These are phyloP conservation scores for Penicillium samsonianum DNA, from an alignment of 495 filamentous ascomycete genomes.

Conservation along the genomic window DNA sequence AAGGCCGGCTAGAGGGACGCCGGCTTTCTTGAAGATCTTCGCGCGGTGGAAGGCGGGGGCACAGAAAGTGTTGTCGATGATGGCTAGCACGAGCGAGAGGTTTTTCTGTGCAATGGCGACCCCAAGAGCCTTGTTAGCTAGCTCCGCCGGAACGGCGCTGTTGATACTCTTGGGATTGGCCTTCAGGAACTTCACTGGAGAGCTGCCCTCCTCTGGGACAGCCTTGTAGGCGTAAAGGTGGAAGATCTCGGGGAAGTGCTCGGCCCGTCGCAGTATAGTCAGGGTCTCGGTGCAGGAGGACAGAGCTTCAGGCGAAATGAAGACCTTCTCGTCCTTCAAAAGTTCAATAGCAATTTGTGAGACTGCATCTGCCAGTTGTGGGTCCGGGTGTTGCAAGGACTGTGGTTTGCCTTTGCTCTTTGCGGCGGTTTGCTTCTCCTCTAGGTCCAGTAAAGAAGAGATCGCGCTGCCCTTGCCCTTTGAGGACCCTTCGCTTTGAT, in stretches of 20 bases:
- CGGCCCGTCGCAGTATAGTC: slow-evolving; percentile 64
- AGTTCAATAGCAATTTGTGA: slow-evolving; percentile 61
- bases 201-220: slow-evolving; percentile 60
- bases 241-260: slow-evolving; percentile 77
- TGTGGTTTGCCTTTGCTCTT: slow-evolving; percentile 21
- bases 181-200: slow-evolving; percentile 57
- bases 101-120: slow-evolving; percentile 76
- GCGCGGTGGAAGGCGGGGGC: slow-evolving; percentile 68
- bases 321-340: slow-evolving; percentile 72
- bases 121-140: slow-evolving; percentile 70
- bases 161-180: slow-evolving; percentile 67
- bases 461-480: slow-evolving; percentile 41
- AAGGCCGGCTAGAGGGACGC: slow-evolving; percentile 52
- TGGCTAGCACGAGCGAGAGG: slow-evolving; percentile 71
- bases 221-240: slow-evolving; percentile 83
- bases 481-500: slow-evolving; percentile 20
- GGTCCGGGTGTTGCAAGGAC: slow-evolving; percentile 19
- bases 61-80: slow-evolving; percentile 77
- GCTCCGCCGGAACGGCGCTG: slow-evolving; percentile 65
- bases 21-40: slow-evolving; percentile 59
- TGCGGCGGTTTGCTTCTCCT: slow-evolving; percentile 41
- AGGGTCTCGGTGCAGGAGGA: slow-evolving; percentile 71
- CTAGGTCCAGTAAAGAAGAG: slow-evolving; percentile 53
- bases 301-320: slow-evolving; percentile 74
- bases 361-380: slow-evolving; percentile 44